A percentile compares a stretch with the other conserved stretches of the same genome.
Conservation (phyloP, 2,329 filamentous ascomycete genomes). For the Nothomitra cinnamomea region DNA sequence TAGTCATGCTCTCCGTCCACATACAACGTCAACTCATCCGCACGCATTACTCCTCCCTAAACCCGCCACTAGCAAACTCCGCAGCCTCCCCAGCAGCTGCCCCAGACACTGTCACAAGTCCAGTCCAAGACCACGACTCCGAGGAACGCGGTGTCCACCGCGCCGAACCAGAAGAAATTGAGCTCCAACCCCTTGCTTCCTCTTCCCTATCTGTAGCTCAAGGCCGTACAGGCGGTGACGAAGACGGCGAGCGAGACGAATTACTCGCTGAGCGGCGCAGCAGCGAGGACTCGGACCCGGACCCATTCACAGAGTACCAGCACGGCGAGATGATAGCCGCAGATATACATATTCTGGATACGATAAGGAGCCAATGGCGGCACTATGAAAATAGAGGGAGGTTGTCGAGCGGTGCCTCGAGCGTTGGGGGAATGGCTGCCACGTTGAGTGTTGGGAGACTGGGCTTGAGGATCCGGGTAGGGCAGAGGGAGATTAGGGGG, state of each 20-base stretch:
- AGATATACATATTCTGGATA: conserved; percentile 20
- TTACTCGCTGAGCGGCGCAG: background rate
- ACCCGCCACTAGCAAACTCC: background rate
- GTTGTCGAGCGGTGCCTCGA: background rate
- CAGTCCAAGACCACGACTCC: conserved; percentile 37
- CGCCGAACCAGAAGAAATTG: conserved; percentile 23
- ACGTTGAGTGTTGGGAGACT: background rate
- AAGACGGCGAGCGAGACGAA: conserved; percentile 1
- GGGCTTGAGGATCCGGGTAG: background rate
- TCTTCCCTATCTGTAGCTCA: background rate
- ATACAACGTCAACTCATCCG: conserved; percentile 29
- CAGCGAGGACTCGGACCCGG: background rate
- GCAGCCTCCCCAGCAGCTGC: conserved; percentile 5
- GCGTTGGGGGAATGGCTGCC: background rate
- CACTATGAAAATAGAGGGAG: conserved; percentile 1
- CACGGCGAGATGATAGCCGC: conserved; percentile 21
- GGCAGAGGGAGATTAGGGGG: background rate
- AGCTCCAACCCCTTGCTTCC: conserved; percentile 20
- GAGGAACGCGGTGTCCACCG: conserved; percentile 40
- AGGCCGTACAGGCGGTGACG: conserved; percentile 2
- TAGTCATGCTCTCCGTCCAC: conserved; percentile 37
- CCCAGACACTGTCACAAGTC: conserved; percentile 8
- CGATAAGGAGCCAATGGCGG: conserved; percentile 24
- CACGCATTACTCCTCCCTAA: conserved; percentile 19
- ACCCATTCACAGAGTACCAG: background rate